Evolutionary conservation across 2,329 filamentous ascomycete species (phyloP), one percentile per base, ranked within the genome.

Genomic region (Aurifilum marmelostoma): DNA sequence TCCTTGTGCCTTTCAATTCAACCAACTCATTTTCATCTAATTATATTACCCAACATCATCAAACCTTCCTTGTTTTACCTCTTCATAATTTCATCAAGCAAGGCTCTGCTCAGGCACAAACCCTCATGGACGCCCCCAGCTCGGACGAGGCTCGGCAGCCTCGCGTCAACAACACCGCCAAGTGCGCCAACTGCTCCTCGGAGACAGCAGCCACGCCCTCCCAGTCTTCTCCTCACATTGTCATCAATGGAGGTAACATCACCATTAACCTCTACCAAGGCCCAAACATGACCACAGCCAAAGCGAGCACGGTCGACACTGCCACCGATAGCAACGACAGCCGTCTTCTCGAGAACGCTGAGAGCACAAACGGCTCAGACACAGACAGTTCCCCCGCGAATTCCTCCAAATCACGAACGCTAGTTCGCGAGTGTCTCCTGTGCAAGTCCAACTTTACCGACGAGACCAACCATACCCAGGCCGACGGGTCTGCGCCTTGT

Each of bases 371-470:
- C 3, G 24, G 2, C 11, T n/a, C n/a, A 4, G 50, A 16, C 50
- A 24, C n/a, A 54, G 50, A 3, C 8, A 34, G 34, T 34, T 34
- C 34, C 34, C 50, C n/a, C n/a, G n/a, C n/a, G 12, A 6, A 6
- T 12, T 1, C 12, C 3, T 2, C 54, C 16, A 8, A 29, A 5
- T 8, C 29, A 2, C 16, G 32, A 5, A 11, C 14, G 6, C 14
- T 34, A 5, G 16, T 34, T n/a, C 61, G 61, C 16, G 52, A 52
- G 43, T 63, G 43, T 34, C 29, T 2, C 41, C 43, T 63, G 16
- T 52, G 61, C 61, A 52, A 14, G 29, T 50, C n/a, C 2, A 4
- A 50, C 3, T 52, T 63, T 43, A 63, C 43, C 29, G 61, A 63
- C 21, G 11, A 21, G 16, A 52, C 11, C 43, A 63, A 63, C 18